Conservation (phyloP, 1,139 yeast genomes). For the Meyerozyma carpophila region DNA sequence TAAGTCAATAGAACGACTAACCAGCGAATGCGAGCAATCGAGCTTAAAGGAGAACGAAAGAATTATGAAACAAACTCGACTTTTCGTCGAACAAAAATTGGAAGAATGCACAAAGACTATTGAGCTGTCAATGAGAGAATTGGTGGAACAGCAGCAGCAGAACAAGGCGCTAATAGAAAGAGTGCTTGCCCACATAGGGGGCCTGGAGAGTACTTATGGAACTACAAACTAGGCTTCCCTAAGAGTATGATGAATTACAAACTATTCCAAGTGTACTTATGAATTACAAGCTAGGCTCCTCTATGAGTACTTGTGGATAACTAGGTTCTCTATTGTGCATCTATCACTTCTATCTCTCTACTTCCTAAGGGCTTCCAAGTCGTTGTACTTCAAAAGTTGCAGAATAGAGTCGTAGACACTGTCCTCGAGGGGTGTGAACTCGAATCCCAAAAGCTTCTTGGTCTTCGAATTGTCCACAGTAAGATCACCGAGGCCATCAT, state of each 20-base stretch:
- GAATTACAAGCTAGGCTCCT: too few species aligned
- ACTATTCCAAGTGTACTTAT: too few species aligned
- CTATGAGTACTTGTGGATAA: too few species aligned
- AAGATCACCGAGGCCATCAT: not conserved
- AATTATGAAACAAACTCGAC: not conserved
- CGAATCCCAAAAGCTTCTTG: slow-evolving; percentile 7
- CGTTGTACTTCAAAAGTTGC: not conserved
- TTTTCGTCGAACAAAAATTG: not conserved
- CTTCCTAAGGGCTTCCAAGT: not conserved
- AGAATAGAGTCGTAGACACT: slow-evolving; percentile 5
- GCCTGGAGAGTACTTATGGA: too few species aligned
- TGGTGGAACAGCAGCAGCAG: not conserved
- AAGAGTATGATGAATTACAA: too few species aligned
- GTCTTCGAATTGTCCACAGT: slow-evolving; percentile 5
- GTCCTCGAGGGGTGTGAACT: slow-evolving; percentile 7
- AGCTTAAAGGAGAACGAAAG: not conserved
- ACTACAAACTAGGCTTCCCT: too few species aligned
- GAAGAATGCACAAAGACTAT: not conserved
- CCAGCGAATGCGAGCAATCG: not conserved
- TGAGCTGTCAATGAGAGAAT: not conserved
- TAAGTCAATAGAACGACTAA: not conserved
- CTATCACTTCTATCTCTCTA: not conserved
- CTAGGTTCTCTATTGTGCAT: not conserved
- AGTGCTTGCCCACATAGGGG: not conserved
- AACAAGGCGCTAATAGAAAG: not conserved